phyloP scores from a whole-genome alignment of 202 grass and related monocot species.

The Dendrocalamus latiflorus region DNA sequence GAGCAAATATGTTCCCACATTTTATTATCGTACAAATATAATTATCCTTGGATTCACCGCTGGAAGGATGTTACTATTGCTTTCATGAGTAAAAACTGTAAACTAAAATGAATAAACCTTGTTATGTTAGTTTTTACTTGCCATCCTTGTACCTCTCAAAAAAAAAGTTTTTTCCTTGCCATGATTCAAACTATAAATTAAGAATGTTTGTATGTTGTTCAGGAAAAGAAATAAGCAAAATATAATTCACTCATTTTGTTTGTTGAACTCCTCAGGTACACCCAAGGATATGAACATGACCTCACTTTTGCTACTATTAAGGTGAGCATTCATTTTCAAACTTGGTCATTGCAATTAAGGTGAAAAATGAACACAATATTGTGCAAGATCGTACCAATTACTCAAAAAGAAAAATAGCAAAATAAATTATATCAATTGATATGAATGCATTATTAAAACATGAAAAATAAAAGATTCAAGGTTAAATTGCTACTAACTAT shows the following conservation, averaged over 20 bases:
- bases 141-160: too few relatives aligned
- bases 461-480: not conserved
- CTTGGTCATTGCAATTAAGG: too few relatives aligned
- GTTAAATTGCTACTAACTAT: not conserved
- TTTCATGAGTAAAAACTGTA: not conserved
- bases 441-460: not conserved
- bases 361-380: too few relatives aligned
- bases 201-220: not conserved
- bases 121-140: not conserved
- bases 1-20: not conserved
- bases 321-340: slow-evolving; percentile 40
- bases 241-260: too few relatives aligned
- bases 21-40: not conserved
- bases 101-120: not conserved
- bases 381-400: not conserved
- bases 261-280: slow-evolving; percentile 54
- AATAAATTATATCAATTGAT: not conserved
- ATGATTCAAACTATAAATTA: not conserved
- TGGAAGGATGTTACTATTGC: not conserved
- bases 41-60: not conserved
- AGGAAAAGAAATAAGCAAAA: not conserved
- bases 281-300: slow-evolving; percentile 69
- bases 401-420: not conserved
- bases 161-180: too few relatives aligned
- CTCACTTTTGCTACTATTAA: slow-evolving; percentile 94